Evolutionary conservation across 352 stramenopile species (phyloP).

Genomic region (Globisporangium sylvaticum): DNA sequence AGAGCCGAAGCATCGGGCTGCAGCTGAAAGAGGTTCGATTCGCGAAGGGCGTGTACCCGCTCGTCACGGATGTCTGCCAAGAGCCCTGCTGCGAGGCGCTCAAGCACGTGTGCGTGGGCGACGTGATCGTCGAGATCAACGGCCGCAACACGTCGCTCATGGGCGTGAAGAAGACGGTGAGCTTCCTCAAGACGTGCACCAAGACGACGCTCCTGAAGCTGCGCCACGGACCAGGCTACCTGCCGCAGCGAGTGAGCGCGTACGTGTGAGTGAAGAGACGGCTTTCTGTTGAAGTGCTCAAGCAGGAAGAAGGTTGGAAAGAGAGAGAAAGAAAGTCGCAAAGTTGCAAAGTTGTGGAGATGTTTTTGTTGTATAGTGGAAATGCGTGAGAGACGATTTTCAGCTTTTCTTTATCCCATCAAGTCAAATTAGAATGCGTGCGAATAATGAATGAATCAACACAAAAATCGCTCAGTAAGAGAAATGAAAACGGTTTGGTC

Average conservation of each 20-base stretch:
- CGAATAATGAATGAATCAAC: background rate
- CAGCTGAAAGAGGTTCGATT: conserved; percentile 81
- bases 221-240: conserved; percentile 68
- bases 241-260: conserved; percentile 73
- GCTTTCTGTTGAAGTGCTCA: conserved; percentile 30
- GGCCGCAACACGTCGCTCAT: conserved; percentile 85
- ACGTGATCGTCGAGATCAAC: conserved; percentile 88
- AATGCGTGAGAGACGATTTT: conserved; percentile 6
- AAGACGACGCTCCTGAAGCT: conserved; percentile 88
- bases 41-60: conserved; percentile 69
- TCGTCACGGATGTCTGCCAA: conserved; percentile 82
- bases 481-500: background rate
- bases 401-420: background rate
- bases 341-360: background rate
- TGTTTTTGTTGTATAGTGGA: background rate
- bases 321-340: conserved; percentile 1
- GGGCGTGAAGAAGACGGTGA: conserved; percentile 88
- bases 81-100: conserved; percentile 79
- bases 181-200: conserved; percentile 78
- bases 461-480: background rate
- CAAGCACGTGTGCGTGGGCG: conserved; percentile 79
- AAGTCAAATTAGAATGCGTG: background rate
- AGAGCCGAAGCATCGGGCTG: conserved; percentile 80
- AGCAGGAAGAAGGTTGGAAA: conserved; percentile 10
- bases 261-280: conserved; percentile 30